These are phyloP conservation scores for Pichia sp. DNA, from an alignment of 1,139 yeast species.

Conservation along the genomic window DNA sequence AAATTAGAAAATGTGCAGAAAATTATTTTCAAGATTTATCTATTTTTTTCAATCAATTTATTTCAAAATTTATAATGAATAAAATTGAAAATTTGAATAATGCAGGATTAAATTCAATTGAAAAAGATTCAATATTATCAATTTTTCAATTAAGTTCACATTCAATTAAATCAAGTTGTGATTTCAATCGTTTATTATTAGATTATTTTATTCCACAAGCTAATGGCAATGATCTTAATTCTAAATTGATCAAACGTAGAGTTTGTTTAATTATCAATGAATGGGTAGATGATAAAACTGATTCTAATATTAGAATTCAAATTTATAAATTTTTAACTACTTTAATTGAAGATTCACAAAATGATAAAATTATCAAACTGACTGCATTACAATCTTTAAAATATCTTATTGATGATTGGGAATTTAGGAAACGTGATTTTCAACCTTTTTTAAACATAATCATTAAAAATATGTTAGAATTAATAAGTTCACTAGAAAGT, in stretches of 20 bases:
- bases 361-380: slow-evolving; percentile 70
- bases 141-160: slow-evolving; percentile 74
- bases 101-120: slow-evolving; percentile 43
- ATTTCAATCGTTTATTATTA: slow-evolving; percentile 43
- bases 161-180: slow-evolving; percentile 56
- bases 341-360: slow-evolving; percentile 38
- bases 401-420: slow-evolving; percentile 78
- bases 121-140: slow-evolving; percentile 75
- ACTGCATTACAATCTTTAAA: slow-evolving; percentile 71
- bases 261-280: slow-evolving; percentile 70
- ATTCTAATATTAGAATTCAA: slow-evolving; percentile 49
- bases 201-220: slow-evolving; percentile 54
- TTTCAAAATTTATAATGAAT: slow-evolving; percentile 55
- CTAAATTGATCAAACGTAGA: slow-evolving; percentile 67
- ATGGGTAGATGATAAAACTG: slow-evolving; percentile 70
- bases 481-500: slow-evolving; percentile 44
- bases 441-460: slow-evolving; percentile 56
- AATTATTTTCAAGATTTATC: slow-evolving; percentile 74
- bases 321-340: slow-evolving; percentile 52
- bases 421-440: slow-evolving; percentile 63
- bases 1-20: slow-evolving; percentile 83
- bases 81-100: slow-evolving; percentile 52
- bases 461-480: slow-evolving; percentile 42
- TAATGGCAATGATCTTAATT: slow-evolving; percentile 39
- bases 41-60: slow-evolving; percentile 53